Evolutionary conservation across 768 basidiomycete species (phyloP).

Genomic region (Trametes gibbosa): DNA sequence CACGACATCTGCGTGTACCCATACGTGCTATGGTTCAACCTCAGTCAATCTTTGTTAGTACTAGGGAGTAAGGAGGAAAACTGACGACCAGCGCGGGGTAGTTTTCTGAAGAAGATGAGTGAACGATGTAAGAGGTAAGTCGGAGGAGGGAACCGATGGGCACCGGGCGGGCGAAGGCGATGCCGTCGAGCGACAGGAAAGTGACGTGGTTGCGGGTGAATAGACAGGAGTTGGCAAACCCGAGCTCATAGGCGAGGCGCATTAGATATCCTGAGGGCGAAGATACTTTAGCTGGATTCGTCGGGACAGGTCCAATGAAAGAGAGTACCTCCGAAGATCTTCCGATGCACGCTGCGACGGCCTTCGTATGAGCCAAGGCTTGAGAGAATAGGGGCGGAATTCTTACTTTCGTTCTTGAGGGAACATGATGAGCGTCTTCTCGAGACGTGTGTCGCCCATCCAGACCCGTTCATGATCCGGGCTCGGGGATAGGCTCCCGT

Average conservation of each 20-base stretch:
- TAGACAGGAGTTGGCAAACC: slow-evolving; percentile 66
- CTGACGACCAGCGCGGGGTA: slow-evolving; percentile 62
- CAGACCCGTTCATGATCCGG: slow-evolving; percentile 48
- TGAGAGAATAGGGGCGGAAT: neutral
- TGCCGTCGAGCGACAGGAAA: slow-evolving; percentile 77
- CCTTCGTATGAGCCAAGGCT: neutral
- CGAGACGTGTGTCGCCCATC: slow-evolving; percentile 73
- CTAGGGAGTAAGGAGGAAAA: too few species aligned
- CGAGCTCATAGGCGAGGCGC: slow-evolving; percentile 77
- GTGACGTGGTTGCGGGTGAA: slow-evolving; percentile 65
- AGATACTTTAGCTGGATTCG: neutral
- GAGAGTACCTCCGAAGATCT: slow-evolving; percentile 72
- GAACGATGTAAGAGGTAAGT: slow-evolving; percentile 66
- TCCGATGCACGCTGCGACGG: slow-evolving; percentile 65
- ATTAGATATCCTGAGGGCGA: slow-evolving; percentile 44
- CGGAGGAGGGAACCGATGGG: slow-evolving; percentile 82
- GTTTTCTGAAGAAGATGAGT: slow-evolving; percentile 47
- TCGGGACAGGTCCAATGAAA: neutral
- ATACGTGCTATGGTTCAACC: slow-evolving; percentile 51
- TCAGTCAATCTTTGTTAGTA: too few species aligned
- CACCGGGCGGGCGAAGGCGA: slow-evolving; percentile 76
- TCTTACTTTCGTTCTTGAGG: slow-evolving; percentile 81
- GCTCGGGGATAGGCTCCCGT: slow-evolving; percentile 21
- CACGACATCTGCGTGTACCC: slow-evolving; percentile 69
- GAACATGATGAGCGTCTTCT: slow-evolving; percentile 76